A percentile compares a stretch with the other conserved stretches of the same genome.
Evolutionary conservation across 2,329 filamentous ascomycete species (phyloP).

Genomic region (Falciphora oryzae): DNA sequence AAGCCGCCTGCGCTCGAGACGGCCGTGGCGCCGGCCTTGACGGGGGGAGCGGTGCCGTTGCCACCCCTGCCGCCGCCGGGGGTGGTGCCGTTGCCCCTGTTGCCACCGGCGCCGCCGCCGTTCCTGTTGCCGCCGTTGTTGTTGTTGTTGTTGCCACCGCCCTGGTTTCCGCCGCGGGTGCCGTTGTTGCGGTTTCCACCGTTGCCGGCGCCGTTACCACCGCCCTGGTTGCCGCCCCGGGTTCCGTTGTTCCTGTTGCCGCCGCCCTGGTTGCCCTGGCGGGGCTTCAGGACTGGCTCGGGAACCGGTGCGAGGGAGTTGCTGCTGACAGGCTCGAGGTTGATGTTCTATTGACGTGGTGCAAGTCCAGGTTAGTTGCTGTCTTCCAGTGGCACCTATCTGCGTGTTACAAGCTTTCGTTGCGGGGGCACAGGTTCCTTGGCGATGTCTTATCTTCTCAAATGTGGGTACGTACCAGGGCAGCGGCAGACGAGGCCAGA

Average conservation of each 20-base stretch:
- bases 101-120: neutral
- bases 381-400: neutral
- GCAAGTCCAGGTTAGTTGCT: neutral
- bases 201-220: neutral
- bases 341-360: neutral
- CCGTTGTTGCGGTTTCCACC: neutral
- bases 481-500: slow-evolving; percentile 1
- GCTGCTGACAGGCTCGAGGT: neutral
- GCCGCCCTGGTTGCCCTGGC: neutral
- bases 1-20: slow-evolving; percentile 3
- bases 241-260: neutral
- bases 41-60: neutral
- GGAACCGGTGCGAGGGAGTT: too few relatives aligned
- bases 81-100: neutral
- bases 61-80: neutral
- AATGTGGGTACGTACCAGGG: neutral
- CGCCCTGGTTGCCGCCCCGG: neutral
- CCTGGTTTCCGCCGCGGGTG: too few relatives aligned
- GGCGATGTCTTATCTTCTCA: neutral
- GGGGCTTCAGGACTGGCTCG: neutral
- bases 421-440: neutral
- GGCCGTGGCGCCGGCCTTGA: neutral
- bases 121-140: neutral
- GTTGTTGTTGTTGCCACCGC: slow-evolving; percentile 2
- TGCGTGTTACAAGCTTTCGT: neutral